These are phyloP conservation scores for Chytriomyces sp. DNA, from an alignment of 192 early-diverging fungal genomes.

Conservation along the genomic window DNA sequence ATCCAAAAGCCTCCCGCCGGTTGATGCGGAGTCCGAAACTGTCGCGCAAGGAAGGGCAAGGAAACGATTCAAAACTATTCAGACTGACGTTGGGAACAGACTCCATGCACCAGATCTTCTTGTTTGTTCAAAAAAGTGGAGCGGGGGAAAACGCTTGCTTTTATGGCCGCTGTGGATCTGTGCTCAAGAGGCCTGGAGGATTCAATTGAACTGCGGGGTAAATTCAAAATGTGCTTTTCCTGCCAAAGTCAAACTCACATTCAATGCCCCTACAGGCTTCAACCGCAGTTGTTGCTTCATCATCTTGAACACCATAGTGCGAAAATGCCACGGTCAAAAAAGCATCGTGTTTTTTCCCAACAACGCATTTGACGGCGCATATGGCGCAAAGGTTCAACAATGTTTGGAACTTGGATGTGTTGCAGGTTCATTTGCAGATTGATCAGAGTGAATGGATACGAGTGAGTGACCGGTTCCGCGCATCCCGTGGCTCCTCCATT, in stretches of 20 bases:
- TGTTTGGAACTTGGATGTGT: conserved; percentile 37
- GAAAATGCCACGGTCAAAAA: conserved; percentile 34
- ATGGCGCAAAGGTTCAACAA: conserved; percentile 65
- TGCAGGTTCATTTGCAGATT: conserved; percentile 79
- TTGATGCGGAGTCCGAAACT: background rate
- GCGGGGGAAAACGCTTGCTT: conserved; percentile 94
- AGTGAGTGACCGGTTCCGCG: conserved; percentile 80
- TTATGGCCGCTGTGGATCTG: conserved; percentile 80
- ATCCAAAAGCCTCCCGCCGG: background rate
- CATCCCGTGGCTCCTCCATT: conserved; percentile 57
- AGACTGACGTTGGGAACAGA: background rate
- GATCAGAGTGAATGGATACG: conserved; percentile 72
- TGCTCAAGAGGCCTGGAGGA: conserved; percentile 52
- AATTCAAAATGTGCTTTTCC: background rate
- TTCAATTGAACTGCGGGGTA: background rate
- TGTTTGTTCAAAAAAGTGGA: conserved; percentile 92
- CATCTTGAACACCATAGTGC: conserved; percentile 77
- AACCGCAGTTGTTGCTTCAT: conserved; percentile 65
- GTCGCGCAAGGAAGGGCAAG: no score
- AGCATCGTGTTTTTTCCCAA: conserved; percentile 92
- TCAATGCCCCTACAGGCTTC: conserved; percentile 64
- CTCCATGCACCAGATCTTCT: conserved; percentile 66
- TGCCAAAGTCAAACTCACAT: conserved; percentile 64
- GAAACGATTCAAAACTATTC: no score
- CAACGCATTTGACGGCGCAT: conserved; percentile 70